Percentiles rank a stretch among this genome's conserved stretches.
These are phyloP conservation scores for Talaromyces adpressus DNA, from an alignment of 495 filamentous ascomycete genomes.

Conservation along the genomic window DNA sequence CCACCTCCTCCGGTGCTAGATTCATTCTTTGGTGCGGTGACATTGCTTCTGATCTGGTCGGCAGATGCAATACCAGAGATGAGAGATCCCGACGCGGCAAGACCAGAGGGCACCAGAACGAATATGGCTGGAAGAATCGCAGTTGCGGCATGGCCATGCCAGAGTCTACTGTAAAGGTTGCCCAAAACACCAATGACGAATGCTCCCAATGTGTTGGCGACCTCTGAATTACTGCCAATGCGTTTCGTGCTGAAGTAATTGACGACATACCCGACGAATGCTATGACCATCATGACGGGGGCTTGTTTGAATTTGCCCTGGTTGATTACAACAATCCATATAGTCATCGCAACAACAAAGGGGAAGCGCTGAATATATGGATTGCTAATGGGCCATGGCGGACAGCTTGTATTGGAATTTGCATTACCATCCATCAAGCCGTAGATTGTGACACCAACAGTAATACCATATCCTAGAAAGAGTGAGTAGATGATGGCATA, in stretches of 20 bases:
- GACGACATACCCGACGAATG: constrained; percentile 69
- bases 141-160: constrained; percentile 75
- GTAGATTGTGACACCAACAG: constrained; percentile 85
- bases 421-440: constrained; percentile 70
- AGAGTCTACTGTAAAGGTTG: constrained; percentile 73
- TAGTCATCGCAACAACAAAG: constrained; percentile 63
- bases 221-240: constrained; percentile 65
- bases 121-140: constrained; percentile 90
- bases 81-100: constrained; percentile 72
- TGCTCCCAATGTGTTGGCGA: constrained; percentile 75
- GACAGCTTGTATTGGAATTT: constrained; percentile 59
- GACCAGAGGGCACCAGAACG: constrained; percentile 79
- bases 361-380: constrained; percentile 42
- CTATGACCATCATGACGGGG: constrained; percentile 71
- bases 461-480: constrained; percentile 92
- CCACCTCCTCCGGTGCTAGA: background rate
- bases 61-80: constrained; percentile 71
- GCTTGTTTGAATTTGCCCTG: constrained; percentile 80
- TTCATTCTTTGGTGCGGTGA: constrained; percentile 22
- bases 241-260: constrained; percentile 66
- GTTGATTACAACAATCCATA: constrained; percentile 75
- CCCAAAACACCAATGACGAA: constrained; percentile 76
- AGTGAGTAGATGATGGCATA: constrained; percentile 91
- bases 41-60: constrained; percentile 57
- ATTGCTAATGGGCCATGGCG: constrained; percentile 19